Evolutionary conservation across 139 green algal species (phyloP).

Genomic region (Pseudopediastrum boryanum): DNA sequence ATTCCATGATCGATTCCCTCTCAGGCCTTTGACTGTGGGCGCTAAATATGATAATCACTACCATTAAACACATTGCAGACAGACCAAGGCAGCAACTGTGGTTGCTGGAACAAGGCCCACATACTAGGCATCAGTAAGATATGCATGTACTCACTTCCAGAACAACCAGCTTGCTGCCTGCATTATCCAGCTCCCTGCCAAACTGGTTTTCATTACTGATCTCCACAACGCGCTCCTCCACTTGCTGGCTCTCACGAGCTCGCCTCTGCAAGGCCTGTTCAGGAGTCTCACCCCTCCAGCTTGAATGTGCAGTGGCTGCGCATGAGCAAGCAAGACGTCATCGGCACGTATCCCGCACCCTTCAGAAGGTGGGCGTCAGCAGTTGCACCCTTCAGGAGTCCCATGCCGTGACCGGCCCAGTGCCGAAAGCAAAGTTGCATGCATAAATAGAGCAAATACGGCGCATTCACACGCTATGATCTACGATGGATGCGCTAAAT

Average conservation of each 20-base stretch:
- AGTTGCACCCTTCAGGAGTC: background rate
- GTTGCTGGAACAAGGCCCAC: too few relatives aligned
- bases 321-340: background rate
- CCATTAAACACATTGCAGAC: too few relatives aligned
- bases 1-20: too few relatives aligned
- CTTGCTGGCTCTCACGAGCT: constrained; percentile 59
- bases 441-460: too few relatives aligned
- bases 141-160: constrained; percentile 59
- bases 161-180: constrained; percentile 74
- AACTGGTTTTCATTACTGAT: constrained; percentile 57
- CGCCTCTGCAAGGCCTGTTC: constrained; percentile 67
- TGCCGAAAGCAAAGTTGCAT: too few relatives aligned
- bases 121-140: too few relatives aligned
- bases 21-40: too few relatives aligned
- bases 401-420: too few relatives aligned
- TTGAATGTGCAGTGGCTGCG: constrained; percentile 2
- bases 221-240: constrained; percentile 69
- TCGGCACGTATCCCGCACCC: background rate
- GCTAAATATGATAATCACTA: too few relatives aligned
- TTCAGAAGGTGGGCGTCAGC: background rate
- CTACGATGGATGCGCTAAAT: too few relatives aligned
- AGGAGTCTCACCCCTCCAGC: constrained; percentile 55
- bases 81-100: too few relatives aligned
- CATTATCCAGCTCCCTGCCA: constrained; percentile 45
- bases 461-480: too few relatives aligned